Conservation (phyloP, 345 rosid genomes). For the Arabis alpina region DNA sequence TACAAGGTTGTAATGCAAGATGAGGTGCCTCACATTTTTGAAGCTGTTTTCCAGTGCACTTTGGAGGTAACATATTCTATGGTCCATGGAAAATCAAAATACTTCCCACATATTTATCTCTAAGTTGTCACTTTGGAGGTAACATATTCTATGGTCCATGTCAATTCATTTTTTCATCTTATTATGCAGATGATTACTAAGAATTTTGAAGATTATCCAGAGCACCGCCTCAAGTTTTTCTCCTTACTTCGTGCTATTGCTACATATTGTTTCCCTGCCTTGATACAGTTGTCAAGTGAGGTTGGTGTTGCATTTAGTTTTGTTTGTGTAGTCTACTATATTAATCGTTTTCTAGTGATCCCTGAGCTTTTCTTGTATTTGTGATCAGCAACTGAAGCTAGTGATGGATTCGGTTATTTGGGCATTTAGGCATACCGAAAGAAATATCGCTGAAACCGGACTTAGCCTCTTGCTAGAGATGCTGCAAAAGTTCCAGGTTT, state of each 20-base stretch:
- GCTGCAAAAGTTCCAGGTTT: conserved; percentile 88
- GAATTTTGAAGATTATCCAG: conserved; percentile 98
- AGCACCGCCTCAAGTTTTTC: conserved; percentile 98
- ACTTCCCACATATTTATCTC: neutral
- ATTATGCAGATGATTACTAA: conserved; percentile 90
- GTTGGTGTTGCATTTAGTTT: conserved; percentile 51
- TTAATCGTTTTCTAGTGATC: neutral
- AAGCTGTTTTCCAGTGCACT: conserved; percentile 98
- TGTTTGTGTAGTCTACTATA: neutral
- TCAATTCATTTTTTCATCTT: neutral
- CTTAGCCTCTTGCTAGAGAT: conserved; percentile 81
- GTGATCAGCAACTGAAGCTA: conserved; percentile 95
- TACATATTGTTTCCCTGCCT: conserved; percentile 80
- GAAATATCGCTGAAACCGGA: conserved; percentile 98
- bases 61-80: conserved; percentile 66
- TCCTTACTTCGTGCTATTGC: conserved; percentile 98
- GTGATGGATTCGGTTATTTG: conserved; percentile 97
- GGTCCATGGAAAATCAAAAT: conserved; percentile 9
- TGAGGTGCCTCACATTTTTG: conserved; percentile 92
- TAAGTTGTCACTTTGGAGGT: conserved; percentile 75
- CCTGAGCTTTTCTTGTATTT: too few species aligned
- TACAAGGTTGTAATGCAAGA: conserved; percentile 86
- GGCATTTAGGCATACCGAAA: conserved; percentile 99
- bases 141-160: conserved; percentile 24
- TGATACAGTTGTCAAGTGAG: conserved; percentile 88